phyloP scores from a whole-genome alignment of 2,329 filamentous ascomycete genomes.

The Colletotrichum tofieldiae region DNA sequence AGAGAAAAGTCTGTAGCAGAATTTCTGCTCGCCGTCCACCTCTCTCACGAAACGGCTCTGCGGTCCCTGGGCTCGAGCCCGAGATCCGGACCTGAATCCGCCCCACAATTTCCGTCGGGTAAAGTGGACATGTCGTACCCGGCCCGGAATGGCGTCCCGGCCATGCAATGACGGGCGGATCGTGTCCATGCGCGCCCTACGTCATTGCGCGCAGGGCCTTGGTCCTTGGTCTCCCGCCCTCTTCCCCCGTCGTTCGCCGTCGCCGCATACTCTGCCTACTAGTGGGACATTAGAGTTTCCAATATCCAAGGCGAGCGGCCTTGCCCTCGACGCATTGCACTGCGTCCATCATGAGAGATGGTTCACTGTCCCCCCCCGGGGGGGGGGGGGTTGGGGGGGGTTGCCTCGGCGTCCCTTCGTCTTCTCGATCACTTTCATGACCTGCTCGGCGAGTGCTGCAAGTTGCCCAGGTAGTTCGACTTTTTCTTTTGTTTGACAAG shows the following conservation, averaged over 20 bases:
- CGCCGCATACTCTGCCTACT: background rate
- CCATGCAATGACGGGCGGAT: background rate
- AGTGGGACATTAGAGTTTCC: conserved; percentile 28
- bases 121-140: background rate
- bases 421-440: background rate
- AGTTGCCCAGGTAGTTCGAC: background rate
- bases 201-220: conserved; percentile 27
- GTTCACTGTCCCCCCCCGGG: background rate
- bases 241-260: background rate
- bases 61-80: background rate
- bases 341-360: background rate
- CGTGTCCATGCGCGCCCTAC: conserved; percentile 20
- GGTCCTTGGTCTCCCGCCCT: conserved; percentile 5
- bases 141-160: conserved; percentile 23
- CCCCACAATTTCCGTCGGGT: conserved; percentile 9
- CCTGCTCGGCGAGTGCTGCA: background rate
- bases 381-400: background rate
- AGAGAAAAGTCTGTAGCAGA: background rate
- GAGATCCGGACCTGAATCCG: background rate
- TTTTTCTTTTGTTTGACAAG: background rate
- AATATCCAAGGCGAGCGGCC: background rate
- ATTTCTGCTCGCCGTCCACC: background rate
- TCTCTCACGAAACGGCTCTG: background rate
- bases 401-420: background rate
- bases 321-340: background rate